Base-by-base conservation (phyloP, 208 protist genomes). In the Acanthamoeba lenticulata region DNA sequence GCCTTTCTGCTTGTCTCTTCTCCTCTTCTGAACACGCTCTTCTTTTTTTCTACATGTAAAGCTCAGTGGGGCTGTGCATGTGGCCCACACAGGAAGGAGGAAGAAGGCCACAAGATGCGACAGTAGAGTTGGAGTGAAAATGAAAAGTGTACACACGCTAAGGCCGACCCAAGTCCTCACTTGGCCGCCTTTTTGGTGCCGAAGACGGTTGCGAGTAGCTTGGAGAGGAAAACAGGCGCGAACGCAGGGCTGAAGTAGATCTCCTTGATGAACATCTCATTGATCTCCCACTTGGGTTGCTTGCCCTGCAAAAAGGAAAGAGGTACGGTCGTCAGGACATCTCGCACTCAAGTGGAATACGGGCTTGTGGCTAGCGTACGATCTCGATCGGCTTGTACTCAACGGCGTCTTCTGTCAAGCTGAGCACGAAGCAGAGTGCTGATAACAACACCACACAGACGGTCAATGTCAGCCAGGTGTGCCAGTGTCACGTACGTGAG, bases 241-340 rank as follows among this genome's bases (percentile, higher is more conserved):
- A 74, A 69, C 60, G 65, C n/a, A 5, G 52, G 40, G 52, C 85
- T 32, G 38, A 91, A 91, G n/a, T 91, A 91, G 44, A 91, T 91
- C 55, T 91, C 85, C 85, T 91, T 91, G 55, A 74, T 24, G 85
- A 91, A 72, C 55, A 91, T 74, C 60, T 91, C 85, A 38, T 91
- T 91, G 6, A 91, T 72, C 60, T 91, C 85, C 85, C 85, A 91
- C 27, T 91, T 91, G 13, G 85, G 55, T 49, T 74, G 55, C 49
- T 91, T 91, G 55, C 85, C 60, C 85, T 74, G 85, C 36, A 40
- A 72, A 1, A 2, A 17, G 7, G 17, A 44, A 21, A 77, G 34
- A n/a, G 38, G 17, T 44, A n/a, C 34, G 19, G 36, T 49, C 36
- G 15, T 15, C 52, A 60, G 52, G 1, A 5, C 19, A 60, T 21